Evolutionary conservation across 2,329 filamentous ascomycete genomes (phyloP), one percentile per base, ranked within the genome.

Genomic region (Monosporascus sp.): DNA sequence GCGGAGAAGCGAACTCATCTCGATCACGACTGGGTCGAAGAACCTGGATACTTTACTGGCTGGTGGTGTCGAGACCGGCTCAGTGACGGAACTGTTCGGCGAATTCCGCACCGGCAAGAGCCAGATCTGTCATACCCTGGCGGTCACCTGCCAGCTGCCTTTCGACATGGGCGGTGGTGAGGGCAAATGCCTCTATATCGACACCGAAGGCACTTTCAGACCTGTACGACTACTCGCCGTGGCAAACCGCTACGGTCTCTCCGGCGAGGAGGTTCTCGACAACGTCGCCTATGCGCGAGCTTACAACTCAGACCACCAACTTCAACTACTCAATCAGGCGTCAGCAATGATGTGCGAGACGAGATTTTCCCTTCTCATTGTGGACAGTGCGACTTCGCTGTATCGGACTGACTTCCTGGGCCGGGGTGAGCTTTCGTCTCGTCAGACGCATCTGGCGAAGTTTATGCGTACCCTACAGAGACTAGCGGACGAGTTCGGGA

Each of bases 261-360:
- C 91, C 3, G 94, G 94, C 20, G 94, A 99, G 72, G 95, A 99
- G 70, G 94, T 99, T 0, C 81, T 99, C 8, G 95, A 99, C 75
- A 99, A 99, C 62, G 92, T 99, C 53, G 95, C 95, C 3, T 99
- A 99, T 70, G 95, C 95, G 49, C 87, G 94, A 55, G 94, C 94
- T 9, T 99, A 99, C 77, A 99, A 99, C 70, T 97, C 93, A 0
- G 94, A 99, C 61, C 94, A 99, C 72, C 94, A 99, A 71, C 82
- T 99, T 49, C 90, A 96, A 69, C 80, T 99, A 7, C 84, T 99
- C 57, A 94, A 94, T 65, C 93, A 97, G 71, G 95, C 94, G 3
- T 88, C 94, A 2, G 86, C 91, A 57, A 99, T 99, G 94, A 99
- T 99, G 95, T 97, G 92, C 54, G 95, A 99, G 75, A 99, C 94